Conservation (phyloP, 1,284 basidiomycete genomes). For the Phylloboletellus chloephorus region DNA sequence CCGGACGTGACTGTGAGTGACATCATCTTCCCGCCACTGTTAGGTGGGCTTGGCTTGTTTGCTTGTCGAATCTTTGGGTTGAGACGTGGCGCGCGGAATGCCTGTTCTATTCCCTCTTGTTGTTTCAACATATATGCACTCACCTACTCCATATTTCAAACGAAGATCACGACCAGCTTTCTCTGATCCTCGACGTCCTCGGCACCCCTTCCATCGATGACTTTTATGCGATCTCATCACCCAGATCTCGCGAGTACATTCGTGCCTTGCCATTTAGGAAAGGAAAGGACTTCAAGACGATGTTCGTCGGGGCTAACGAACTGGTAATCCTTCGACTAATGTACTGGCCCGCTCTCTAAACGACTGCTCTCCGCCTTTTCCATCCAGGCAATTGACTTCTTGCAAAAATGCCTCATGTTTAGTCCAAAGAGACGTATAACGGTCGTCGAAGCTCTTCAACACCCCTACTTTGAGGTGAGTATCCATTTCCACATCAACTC, state of each 20-base stretch:
- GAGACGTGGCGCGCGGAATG: neutral
- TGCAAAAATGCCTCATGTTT: constrained; percentile 88
- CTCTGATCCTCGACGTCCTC: constrained; percentile 81
- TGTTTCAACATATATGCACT: constrained; percentile 2
- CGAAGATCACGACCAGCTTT: constrained; percentile 82
- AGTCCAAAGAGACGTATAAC: constrained; percentile 88
- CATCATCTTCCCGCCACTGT: constrained; percentile 2
- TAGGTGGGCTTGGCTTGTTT: constrained; percentile 6
- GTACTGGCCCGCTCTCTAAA: neutral
- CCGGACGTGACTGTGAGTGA: constrained; percentile 71
- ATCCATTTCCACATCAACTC: neutral
- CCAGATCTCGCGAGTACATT: constrained; percentile 86
- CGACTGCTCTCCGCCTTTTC: neutral
- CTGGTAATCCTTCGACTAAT: constrained; percentile 39
- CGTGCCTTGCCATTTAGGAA: constrained; percentile 89
- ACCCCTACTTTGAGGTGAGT: constrained; percentile 83
- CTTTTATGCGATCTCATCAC: constrained; percentile 86
- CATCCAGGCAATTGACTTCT: constrained; percentile 72
- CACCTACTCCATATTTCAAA: neutral
- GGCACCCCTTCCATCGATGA: constrained; percentile 89
- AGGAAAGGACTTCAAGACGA: constrained; percentile 67
- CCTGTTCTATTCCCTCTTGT: neutral
- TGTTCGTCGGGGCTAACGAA: constrained; percentile 83
- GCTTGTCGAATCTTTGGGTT: neutral
- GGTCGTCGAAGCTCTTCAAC: constrained; percentile 84